Evolutionary conservation across 768 basidiomycete genomes (phyloP), one percentile per base, ranked within the genome.

Genomic region (Lactarius vividus): DNA sequence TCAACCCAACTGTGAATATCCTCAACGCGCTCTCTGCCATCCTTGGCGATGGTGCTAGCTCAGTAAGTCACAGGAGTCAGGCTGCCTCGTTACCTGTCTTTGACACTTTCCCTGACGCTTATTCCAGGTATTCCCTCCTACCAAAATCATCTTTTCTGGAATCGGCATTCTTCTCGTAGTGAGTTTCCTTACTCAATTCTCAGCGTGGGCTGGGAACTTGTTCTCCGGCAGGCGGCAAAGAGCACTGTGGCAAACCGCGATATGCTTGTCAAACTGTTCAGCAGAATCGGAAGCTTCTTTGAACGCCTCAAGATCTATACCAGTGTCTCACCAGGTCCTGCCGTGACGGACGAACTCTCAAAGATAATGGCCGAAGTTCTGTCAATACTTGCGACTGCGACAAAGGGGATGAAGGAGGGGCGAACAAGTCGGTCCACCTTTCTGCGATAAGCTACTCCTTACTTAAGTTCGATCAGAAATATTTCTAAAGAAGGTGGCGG

Each of bases 301-400:
- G 8, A 10, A 44, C 44, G 44, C n/a, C n/a, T 44, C 20, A 44
- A 44, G 9, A 16, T 10, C n/a, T 44, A 44, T n/a, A 44, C 44
- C n/a, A 3, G 10, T 10, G n/a, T n/a, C 1, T n/a, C 20, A n/a
- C 44, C n/a, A 10, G n/a, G 2, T n/a, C n/a, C 0, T 1, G n/a
- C 44, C 3, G 20, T n/a, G 44, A 44, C 9, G n/a, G 20, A n/a
- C 10, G 44, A 2, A 44, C 44, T 44, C 8, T 9, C 8, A n/a
- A 44, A n/a, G 44, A 44, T n/a, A 9, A 44, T 44, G 44, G n/a
- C 44, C 44, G 44, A 44, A 44, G n/a, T 44, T 44, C 44, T 44
- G n/a, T 44, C n/a, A 5, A 44, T 44, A 8, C 44, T 44, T 44
- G 44, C 44, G 9, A 44, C n/a, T 3, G 44, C n/a, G 9, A 44